Conservation (phyloP, 768 basidiomycete genomes). For the Neoboletus subvelutipes region DNA sequence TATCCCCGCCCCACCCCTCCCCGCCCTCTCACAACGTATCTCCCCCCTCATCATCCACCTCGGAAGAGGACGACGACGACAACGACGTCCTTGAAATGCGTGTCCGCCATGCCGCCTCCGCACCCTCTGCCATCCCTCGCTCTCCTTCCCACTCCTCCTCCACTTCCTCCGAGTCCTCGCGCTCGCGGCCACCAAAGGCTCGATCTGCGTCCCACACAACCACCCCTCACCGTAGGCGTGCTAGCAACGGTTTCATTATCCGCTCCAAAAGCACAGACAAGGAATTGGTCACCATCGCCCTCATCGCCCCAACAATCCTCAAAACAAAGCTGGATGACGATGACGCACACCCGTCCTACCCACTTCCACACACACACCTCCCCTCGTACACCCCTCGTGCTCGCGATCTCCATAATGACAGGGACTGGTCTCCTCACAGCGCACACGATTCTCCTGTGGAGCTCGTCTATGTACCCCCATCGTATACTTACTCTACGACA, state of each 20-base stretch:
- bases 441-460: slow-evolving; percentile 56
- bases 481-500: slow-evolving; percentile 26
- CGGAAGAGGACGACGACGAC: slow-evolving; percentile 47
- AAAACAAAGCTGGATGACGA: slow-evolving; percentile 71
- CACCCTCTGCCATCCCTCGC: slow-evolving; percentile 24
- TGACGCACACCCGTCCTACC: slow-evolving; percentile 24
- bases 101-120: slow-evolving; percentile 28
- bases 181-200: slow-evolving; percentile 29
- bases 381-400: slow-evolving; percentile 7
- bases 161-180: slow-evolving; percentile 22
- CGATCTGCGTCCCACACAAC: slow-evolving; percentile 27
- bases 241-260: slow-evolving; percentile 47
- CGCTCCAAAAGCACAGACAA: slow-evolving; percentile 36
- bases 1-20: slow-evolving; percentile 19
- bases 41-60: slow-evolving; percentile 33
- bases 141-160: slow-evolving; percentile 42
- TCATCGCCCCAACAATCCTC: slow-evolving; percentile 78
- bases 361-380: slow-evolving; percentile 13
- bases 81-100: slow-evolving; percentile 70
- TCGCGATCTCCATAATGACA: slow-evolving; percentile 6
- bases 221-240: slow-evolving; percentile 18
- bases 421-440: slow-evolving; percentile 15
- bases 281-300: slow-evolving; percentile 67
- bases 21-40: slow-evolving; percentile 24
- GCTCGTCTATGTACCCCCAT: slow-evolving; percentile 69